Base-by-base conservation (phyloP, 768 basidiomycete species). In the Suillus plorans region DNA sequence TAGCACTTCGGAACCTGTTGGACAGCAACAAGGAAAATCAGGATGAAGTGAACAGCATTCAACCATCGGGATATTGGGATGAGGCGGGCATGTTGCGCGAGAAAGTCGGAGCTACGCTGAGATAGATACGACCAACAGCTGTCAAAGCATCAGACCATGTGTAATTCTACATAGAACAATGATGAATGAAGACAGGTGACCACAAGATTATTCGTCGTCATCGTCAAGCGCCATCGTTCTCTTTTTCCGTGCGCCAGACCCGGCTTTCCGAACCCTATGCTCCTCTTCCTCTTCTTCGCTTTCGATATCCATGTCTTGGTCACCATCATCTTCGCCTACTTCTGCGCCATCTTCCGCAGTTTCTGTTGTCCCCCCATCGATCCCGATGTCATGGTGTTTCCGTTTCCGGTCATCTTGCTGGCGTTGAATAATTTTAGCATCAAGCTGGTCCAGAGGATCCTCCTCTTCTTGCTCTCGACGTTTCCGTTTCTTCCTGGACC, bases 11-110 rank as follows among this genome's bases (percentile, higher is more conserved):
- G 52, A 93, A 92, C 75, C 75, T 97, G 13, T 81, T 98, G 63
- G 82, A 89, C 68, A 81, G 82, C 44, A 97, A 97, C 74, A 67
- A 76, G 36, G 90, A 89, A 65, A 97, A 94, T 69, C 94, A 98
- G 76, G 83, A 81, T 3, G 81, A 93, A 49, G 89, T 99, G 56
- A 84, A 89, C 64, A 85, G 85, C 62, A 85, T 95, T 67, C 85
- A 88, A 71, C 89, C 89, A 34, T 78, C 83, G 22, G 81, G 82
- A 63, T 79, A 83, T 63, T 87, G 88, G 82, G 84, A 83, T 64
- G 82, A 85, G 68, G 76, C 82, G 62, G 87, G 87, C 31, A 79
- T 85, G 39, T 72, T 89, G 63, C 79, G 74, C 67, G 74, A 81
- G 42, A 76, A 76, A 61, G 70, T 76, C 34, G 77, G 70, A n/a